Evolutionary conservation across 2,329 filamentous ascomycete species (phyloP).

Genomic region (Elsinoe ampelina): DNA sequence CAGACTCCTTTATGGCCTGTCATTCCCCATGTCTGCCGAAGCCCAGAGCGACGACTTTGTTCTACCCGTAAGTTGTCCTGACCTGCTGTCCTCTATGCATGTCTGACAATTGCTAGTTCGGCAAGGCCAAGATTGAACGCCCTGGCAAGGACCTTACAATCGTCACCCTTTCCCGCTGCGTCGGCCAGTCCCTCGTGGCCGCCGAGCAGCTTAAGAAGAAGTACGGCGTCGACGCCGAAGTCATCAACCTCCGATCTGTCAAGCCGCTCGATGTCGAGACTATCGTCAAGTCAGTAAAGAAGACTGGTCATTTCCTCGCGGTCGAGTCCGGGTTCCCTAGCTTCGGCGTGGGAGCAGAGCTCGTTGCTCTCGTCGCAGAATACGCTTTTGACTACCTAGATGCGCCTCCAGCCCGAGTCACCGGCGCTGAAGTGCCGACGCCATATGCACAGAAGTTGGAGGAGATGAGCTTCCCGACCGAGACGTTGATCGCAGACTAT

Average conservation of each 20-base stretch:
- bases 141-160: conserved; percentile 92
- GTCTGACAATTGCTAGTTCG: conserved; percentile 46
- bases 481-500: conserved; percentile 77
- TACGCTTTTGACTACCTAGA: conserved; percentile 98
- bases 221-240: conserved; percentile 90
- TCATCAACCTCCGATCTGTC: conserved; percentile 95
- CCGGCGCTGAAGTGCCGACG: conserved; percentile 93
- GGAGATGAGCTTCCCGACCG: conserved; percentile 89
- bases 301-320: conserved; percentile 83
- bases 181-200: conserved; percentile 80
- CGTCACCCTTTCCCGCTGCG: conserved; percentile 87
- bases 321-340: conserved; percentile 96
- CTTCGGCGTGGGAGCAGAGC: conserved; percentile 86
- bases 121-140: conserved; percentile 98
- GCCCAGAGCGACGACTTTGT: conserved; percentile 96
- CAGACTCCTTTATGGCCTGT: conserved; percentile 75
- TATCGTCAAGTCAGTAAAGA: conserved; percentile 96
- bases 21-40: conserved; percentile 94
- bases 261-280: conserved; percentile 94
- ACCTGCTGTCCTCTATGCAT: conserved; percentile 5
- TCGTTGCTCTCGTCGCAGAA: conserved; percentile 90
- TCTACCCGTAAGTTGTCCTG: conserved; percentile 49
- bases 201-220: conserved; percentile 91
- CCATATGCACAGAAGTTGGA: conserved; percentile 90
- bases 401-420: conserved; percentile 85